Evolutionary conservation across 208 protist genomes (phyloP), one percentile per base, ranked within the genome.

Genomic region (Trypanosoma melophagium): DNA sequence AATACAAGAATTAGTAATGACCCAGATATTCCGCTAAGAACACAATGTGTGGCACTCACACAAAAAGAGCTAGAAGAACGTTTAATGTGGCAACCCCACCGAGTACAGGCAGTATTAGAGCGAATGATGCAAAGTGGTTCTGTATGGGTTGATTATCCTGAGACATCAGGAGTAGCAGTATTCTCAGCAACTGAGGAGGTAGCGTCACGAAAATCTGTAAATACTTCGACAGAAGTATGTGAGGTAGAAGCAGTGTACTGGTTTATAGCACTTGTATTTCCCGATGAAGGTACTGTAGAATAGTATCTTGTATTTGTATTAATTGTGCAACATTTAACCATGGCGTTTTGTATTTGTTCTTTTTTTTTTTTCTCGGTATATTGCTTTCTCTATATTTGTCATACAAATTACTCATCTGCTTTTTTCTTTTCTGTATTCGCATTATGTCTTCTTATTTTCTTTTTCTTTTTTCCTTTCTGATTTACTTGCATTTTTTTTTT

Each of bases 41-140:
- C 78, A 21, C 75, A 87, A 52, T 86, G 77, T 44, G 80, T 96
- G 12, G 61, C 84, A 8, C 44, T 90, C 38, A 84, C 81, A 38
- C 71, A 82, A 57, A 31, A 35, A 1, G 67, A 92, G 22, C 41
- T 96, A 13, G 76, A 61, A 21, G 25, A 62, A 7, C 71, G 62
- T 12, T 72, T 96, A 7, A 61, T 71, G 56, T 96, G 90, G 87
- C 71, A 75, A 24, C n/a, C 64, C 17, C 84, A 96, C 64, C 84
- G 90, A 31, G 77, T 77, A 24, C 69, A 83, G 2, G 81, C 81
- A 0, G 83, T 74, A 8, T 58, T 96, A 42, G 54, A 81, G 72
- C 73, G 83, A 10, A 79, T 92, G 71, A 79, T 96, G 62, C 87
- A 93, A 57, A 79, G 85, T 16, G 90, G 90, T 17, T 81, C 86